These are phyloP conservation scores for Debaryomyces fabryi DNA, from an alignment of 1,139 yeast genomes.

Conservation along the genomic window DNA sequence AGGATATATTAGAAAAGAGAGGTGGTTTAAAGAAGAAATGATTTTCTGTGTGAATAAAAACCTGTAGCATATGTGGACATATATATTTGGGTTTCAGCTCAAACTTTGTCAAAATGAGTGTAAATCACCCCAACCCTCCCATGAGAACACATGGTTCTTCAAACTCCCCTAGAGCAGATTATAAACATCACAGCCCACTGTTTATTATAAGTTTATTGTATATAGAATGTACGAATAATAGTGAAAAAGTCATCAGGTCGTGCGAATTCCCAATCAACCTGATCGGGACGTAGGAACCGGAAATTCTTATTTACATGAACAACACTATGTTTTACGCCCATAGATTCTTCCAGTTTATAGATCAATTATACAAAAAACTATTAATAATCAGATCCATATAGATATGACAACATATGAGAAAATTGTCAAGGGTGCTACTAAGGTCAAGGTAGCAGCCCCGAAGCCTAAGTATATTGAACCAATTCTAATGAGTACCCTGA, in stretches of 20 bases:
- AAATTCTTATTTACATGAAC: conserved; percentile 3
- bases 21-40: conserved; percentile 57
- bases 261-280: background rate
- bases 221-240: conserved; percentile 4
- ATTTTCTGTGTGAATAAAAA: background rate
- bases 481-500: conserved; percentile 72
- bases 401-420: conserved; percentile 50
- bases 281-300: conserved; percentile 3
- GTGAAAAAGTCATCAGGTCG: conserved; percentile 1
- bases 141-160: background rate
- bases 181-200: background rate
- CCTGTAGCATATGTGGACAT: background rate
- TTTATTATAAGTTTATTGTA: conserved; percentile 4
- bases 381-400: background rate
- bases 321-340: background rate
- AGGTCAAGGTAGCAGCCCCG: conserved; percentile 88
- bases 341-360: background rate
- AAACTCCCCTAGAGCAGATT: background rate
- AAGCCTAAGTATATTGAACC: conserved; percentile 95
- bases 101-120: background rate
- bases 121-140: background rate
- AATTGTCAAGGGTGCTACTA: conserved; percentile 53
- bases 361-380: background rate
- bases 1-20: conserved; percentile 87
- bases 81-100: background rate